Evolutionary conservation across 768 basidiomycete species (phyloP).

Genomic region (Inosperma sp.): DNA sequence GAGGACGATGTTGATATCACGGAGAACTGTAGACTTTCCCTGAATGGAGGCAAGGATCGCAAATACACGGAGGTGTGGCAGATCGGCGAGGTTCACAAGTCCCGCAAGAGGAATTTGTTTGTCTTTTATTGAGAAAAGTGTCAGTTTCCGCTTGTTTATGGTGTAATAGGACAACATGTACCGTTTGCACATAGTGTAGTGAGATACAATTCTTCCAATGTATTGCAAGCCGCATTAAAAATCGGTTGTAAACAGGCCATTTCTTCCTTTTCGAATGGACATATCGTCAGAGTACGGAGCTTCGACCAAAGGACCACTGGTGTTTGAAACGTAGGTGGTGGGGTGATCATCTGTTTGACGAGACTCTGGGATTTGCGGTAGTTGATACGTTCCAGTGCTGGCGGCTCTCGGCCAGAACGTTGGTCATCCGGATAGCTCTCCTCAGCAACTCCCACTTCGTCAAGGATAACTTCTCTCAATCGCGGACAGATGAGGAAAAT

Average conservation of each 20-base stretch:
- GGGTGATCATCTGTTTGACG: constrained; percentile 5
- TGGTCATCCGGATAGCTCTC: background rate
- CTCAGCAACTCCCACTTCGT: constrained; percentile 1
- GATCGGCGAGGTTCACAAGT: background rate
- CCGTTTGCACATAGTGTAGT: background rate
- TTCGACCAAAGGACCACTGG: constrained; percentile 9
- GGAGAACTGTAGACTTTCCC: background rate
- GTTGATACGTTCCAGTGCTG: too few relatives aligned
- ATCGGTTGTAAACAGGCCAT: constrained; percentile 10
- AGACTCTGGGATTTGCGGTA: too few relatives aligned
- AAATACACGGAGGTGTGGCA: background rate
- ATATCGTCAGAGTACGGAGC: constrained; percentile 8
- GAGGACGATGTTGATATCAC: too few relatives aligned
- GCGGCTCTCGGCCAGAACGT: constrained; percentile 5
- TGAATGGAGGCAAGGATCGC: background rate
- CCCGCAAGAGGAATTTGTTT: background rate
- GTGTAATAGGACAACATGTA: background rate
- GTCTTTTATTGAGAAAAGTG: too few relatives aligned
- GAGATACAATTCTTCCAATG: constrained; percentile 13
- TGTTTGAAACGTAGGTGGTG: background rate
- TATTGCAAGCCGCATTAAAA: constrained; percentile 4
- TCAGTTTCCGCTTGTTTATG: background rate
- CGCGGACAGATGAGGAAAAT: too few relatives aligned
- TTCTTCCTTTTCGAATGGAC: constrained; percentile 8
- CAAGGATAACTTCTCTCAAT: too few relatives aligned